Percentiles rank a stretch among this genome's conserved stretches.
Conservation (phyloP, 305 asterid species). For the Fraxinus dipetala region DNA sequence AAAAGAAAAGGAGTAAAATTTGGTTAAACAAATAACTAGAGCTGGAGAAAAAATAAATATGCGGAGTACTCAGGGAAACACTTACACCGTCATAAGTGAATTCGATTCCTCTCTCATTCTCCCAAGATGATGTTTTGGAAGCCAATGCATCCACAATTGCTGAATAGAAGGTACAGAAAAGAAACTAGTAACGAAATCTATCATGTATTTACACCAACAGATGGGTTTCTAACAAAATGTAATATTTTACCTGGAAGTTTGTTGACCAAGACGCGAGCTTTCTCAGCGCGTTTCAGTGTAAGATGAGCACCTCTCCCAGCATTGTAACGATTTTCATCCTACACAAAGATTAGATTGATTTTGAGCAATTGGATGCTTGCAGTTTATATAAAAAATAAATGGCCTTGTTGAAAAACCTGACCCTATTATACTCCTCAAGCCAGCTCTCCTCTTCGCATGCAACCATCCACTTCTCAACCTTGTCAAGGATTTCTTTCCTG, state of each 20-base stretch:
- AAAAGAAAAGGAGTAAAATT: constrained; percentile 15
- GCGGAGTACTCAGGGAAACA: constrained; percentile 12
- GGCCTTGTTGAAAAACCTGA: constrained; percentile 24
- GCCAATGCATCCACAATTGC: constrained; percentile 92
- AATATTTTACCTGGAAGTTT: constrained; percentile 79
- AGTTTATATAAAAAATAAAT: constrained; percentile 16
- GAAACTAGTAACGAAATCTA: constrained; percentile 1
- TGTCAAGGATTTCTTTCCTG: constrained; percentile 94
- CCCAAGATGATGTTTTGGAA: constrained; percentile 78
- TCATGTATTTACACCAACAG: background rate
- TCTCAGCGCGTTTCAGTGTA: constrained; percentile 87
- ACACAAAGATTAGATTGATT: constrained; percentile 23
- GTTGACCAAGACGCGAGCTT: constrained; percentile 80
- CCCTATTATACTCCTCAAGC: constrained; percentile 99
- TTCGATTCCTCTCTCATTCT: constrained; percentile 70
- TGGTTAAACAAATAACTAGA: background rate
- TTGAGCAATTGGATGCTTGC: constrained; percentile 13
- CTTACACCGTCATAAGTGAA: constrained; percentile 93
- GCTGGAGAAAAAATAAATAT: background rate
- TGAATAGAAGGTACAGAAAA: constrained; percentile 17
- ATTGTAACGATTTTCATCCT: constrained; percentile 97
- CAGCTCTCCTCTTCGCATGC: constrained; percentile 98
- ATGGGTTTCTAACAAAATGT: constrained; percentile 16
- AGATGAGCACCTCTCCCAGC: constrained; percentile 99
- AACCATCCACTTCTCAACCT: constrained; percentile 93